phyloP scores from a whole-genome alignment of 805 yeast species.

The Schwanniomyces occidentalis region DNA sequence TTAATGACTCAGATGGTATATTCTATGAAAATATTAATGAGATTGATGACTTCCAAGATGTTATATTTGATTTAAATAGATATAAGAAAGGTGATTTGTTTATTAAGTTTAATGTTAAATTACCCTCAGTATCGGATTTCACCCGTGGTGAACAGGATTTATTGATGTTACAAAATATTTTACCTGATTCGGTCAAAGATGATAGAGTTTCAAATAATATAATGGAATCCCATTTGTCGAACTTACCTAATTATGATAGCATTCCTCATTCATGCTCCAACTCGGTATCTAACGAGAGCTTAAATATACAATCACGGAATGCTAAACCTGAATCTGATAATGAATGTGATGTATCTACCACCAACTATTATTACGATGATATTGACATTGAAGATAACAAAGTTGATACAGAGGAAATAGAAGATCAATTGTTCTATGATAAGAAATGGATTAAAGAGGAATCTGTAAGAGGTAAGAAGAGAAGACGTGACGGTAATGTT shows the following conservation, averaged over 20 bases:
- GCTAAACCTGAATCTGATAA: conserved; percentile 1
- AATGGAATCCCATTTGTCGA: conserved; percentile 9
- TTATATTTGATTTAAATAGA: conserved; percentile 18
- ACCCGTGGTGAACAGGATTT: conserved; percentile 21
- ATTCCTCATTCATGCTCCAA: too few relatives aligned
- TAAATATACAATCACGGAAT: not conserved
- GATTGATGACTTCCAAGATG: conserved; percentile 14
- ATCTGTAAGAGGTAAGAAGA: conserved; percentile 1
- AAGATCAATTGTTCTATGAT: conserved; percentile 19
- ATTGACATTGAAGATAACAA: conserved; percentile 17
- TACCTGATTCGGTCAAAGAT: conserved; percentile 16
- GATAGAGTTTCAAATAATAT: not conserved
- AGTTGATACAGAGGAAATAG: conserved; percentile 15
- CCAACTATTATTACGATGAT: conserved; percentile 14
- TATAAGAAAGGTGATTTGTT: conserved; percentile 36
- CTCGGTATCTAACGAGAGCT: too few relatives aligned
- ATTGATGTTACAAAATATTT: conserved; percentile 14
- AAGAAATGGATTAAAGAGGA: conserved; percentile 15
- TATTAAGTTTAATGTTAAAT: conserved; percentile 37
- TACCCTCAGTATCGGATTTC: conserved; percentile 33
- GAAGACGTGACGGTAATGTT: conserved; percentile 11
- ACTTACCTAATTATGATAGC: too few relatives aligned
- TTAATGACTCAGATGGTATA: conserved; percentile 27
- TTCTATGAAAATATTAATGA: conserved; percentile 22
- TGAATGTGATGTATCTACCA: conserved; percentile 3